Base-by-base conservation (phyloP, 345 rosid genomes). In the Citrus sp. region DNA sequence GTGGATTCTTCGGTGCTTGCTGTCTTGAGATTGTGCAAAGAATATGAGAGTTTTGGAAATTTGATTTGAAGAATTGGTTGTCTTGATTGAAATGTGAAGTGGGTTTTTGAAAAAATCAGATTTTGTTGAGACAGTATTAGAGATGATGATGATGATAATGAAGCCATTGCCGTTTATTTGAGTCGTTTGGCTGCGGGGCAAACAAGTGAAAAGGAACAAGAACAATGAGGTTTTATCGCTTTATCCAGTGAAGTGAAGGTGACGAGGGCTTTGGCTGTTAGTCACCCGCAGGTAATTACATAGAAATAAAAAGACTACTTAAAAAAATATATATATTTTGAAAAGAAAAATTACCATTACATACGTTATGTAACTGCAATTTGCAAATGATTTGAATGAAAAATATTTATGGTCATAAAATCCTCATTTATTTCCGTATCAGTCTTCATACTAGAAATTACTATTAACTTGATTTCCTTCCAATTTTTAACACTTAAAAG, bases 121-220 rank as follows among this genome's bases (percentile, higher is more conserved):
- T 55, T 62, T 7, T 74, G 75, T 18, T 82, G 67, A n/a, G 87
- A 66, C 6, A 64, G 14, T 25, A 84, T 19, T 22, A 77, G 67
- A 30, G 75, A 69, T 40, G 84, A 68, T 35, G 86, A 80, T 25
- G 87, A 78, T 18, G 58, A 54, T 25, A 86, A 28, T 24, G 89
- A 74, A 68, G 87, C 84, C 89, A 86, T 87, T 65, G 87, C 85
- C 87, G 82, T 87, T 80, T 19, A 42, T 76, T 66, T 32, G 21
- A 54, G 35, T 34, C 49, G 30, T 37, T 12, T 32, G 4, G 4
- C n/a, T 25, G 25, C 12, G 46, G 2, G 42, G 70, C 4, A 7
- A 7, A 22, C 19, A 9, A 21, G 42, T 40, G 67, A 6, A 18
- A 68, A 37, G 9, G 32, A 12, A 25, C 30, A 9, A 10, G 54